Conservation (phyloP, 2,329 filamentous ascomycete species). For the Colletotrichum salicis region DNA sequence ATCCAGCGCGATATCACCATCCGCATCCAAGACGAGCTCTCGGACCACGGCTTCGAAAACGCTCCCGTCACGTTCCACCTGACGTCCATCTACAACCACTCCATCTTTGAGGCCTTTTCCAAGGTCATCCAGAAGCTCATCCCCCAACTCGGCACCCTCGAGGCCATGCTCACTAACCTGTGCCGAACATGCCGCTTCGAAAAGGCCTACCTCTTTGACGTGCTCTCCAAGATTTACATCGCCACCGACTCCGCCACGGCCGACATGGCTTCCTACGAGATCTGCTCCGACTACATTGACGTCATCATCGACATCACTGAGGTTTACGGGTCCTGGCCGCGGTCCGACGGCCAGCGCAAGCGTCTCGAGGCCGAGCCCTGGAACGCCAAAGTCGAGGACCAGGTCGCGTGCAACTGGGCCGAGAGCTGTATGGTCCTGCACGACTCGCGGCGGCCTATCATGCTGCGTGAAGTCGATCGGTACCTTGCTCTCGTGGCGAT, state of each 20-base stretch:
- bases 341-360: constrained; percentile 64
- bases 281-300: constrained; percentile 98
- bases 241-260: constrained; percentile 93
- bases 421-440: constrained; percentile 76
- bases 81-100: constrained; percentile 98
- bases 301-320: constrained; percentile 97
- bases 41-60: constrained; percentile 92
- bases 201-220: constrained; percentile 98
- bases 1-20: constrained; percentile 97
- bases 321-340: constrained; percentile 83
- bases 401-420: constrained; percentile 72
- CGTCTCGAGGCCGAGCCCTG: constrained; percentile 69
- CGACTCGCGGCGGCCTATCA: constrained; percentile 71
- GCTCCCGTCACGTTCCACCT: constrained; percentile 94
- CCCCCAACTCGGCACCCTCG: constrained; percentile 89
- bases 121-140: constrained; percentile 99
- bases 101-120: constrained; percentile 97
- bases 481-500: constrained; percentile 86
- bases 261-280: constrained; percentile 96
- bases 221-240: constrained; percentile 98
- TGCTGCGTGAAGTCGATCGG: constrained; percentile 75
- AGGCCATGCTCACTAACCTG: constrained; percentile 92
- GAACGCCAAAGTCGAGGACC: constrained; percentile 71
- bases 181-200: constrained; percentile 95
- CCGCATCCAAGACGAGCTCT: constrained; percentile 94